phyloP scores from a whole-genome alignment of 2,329 filamentous ascomycete genomes.

The Orbilia brochopaga region DNA sequence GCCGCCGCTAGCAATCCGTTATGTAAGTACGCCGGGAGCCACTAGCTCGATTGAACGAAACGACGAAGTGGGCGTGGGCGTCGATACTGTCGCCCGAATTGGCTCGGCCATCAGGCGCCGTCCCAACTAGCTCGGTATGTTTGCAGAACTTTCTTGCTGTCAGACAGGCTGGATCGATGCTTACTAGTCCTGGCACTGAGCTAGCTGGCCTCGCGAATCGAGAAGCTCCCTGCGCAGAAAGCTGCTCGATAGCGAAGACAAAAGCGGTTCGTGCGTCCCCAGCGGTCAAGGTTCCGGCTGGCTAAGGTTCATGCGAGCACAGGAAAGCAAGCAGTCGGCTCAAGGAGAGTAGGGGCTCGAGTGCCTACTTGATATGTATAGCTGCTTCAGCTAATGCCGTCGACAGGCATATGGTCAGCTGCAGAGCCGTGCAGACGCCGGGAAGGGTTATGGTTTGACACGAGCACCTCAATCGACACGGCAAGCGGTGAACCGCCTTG shows the following conservation, averaged over 20 bases:
- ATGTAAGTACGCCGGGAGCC: neutral
- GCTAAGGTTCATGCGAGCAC: constrained; percentile 31
- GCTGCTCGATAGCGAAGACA: constrained; percentile 3
- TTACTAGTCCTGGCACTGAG: neutral
- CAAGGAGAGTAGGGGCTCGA: constrained; percentile 2
- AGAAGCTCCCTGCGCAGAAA: neutral
- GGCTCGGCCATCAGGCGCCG: neutral
- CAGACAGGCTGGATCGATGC: constrained; percentile 5
- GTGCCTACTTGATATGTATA: constrained; percentile 44
- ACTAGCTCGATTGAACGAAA: neutral
- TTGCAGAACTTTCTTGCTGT: constrained; percentile 1
- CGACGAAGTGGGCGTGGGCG: neutral
- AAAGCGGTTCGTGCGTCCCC: constrained; percentile 33
- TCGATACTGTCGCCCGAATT: constrained; percentile 1
- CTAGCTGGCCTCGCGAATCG: constrained; percentile 8
- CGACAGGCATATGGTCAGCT: constrained; percentile 41
- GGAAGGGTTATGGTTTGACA: constrained; percentile 9
- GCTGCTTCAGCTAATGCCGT: constrained; percentile 42
- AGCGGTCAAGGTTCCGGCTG: constrained; percentile 38
- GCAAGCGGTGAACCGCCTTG: neutral
- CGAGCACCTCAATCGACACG: constrained; percentile 3
- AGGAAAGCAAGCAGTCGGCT: constrained; percentile 1
- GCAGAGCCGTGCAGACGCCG: constrained; percentile 34
- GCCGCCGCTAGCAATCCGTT: constrained; percentile 26
- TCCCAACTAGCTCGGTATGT: neutral